A percentile compares a stretch with the other conserved stretches of the same genome.
Evolutionary conservation across 208 protist genomes (phyloP).

Genomic region (Leishmania martiniquensis): DNA sequence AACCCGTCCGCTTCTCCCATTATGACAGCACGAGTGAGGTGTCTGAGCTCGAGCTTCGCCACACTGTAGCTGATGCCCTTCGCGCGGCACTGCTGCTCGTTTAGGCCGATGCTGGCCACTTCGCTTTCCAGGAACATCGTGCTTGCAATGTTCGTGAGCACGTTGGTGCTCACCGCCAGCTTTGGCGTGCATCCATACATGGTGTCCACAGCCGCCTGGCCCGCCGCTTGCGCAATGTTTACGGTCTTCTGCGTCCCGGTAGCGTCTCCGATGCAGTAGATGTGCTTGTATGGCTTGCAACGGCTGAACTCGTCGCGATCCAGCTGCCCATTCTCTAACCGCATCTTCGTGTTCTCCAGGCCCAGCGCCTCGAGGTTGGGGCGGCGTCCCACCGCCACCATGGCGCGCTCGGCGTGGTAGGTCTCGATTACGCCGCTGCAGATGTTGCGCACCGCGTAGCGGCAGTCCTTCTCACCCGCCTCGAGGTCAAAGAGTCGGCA

Average conservation of each 20-base stretch:
- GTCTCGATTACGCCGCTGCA: conserved; percentile 40
- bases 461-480: conserved; percentile 32
- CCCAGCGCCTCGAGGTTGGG: conserved; percentile 56
- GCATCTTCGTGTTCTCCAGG: conserved; percentile 58
- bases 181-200: conserved; percentile 53
- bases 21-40: conserved; percentile 54
- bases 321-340: conserved; percentile 46
- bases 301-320: conserved; percentile 53
- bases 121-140: conserved; percentile 69
- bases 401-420: conserved; percentile 55
- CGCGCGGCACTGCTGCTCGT: conserved; percentile 64
- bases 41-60: conserved; percentile 40
- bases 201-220: conserved; percentile 51
- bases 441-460: conserved; percentile 56
- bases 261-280: conserved; percentile 75
- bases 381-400: conserved; percentile 59
- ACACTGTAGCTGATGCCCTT: conserved; percentile 56
- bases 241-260: conserved; percentile 36
- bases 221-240: conserved; percentile 53
- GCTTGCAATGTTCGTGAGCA: conserved; percentile 45
- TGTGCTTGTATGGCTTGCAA: conserved; percentile 69
- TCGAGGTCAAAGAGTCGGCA: conserved; percentile 66
- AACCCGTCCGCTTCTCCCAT: conserved; percentile 59
- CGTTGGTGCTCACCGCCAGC: conserved; percentile 21
- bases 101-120: conserved; percentile 65